Evolutionary conservation across 78 protist genomes (phyloP).

Genomic region (Andalucia godoyi): DNA sequence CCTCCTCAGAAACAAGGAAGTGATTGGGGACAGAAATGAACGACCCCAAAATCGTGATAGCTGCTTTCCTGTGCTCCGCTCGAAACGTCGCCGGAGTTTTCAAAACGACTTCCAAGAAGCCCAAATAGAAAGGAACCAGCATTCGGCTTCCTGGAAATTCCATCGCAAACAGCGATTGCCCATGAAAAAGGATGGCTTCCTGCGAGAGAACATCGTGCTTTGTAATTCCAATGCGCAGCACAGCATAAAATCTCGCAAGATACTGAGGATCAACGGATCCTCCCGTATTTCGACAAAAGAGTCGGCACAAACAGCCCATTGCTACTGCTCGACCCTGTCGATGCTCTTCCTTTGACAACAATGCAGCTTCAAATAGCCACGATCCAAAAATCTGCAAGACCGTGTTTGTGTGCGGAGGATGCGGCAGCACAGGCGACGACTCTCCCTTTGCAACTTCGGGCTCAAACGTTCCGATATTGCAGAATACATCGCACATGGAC

Average conservation of each 20-base stretch:
- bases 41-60: not conserved
- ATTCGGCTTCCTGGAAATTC: not conserved
- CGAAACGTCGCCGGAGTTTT: not conserved
- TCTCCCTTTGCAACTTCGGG: not conserved
- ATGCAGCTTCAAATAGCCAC: not conserved
- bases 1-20: no score
- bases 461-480: not conserved
- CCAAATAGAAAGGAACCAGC: not conserved
- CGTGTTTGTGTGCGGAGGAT: conserved; percentile 2
- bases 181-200: not conserved
- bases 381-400: not conserved
- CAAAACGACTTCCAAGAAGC: not conserved
- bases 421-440: not conserved
- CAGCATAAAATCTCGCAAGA: not conserved
- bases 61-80: not conserved
- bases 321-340: not conserved
- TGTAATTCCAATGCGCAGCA: not conserved
- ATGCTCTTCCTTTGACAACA: not conserved
- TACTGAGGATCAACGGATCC: not conserved
- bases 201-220: not conserved
- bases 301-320: not conserved
- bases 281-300: conserved; percentile 1
- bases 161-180: not conserved
- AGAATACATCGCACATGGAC: not conserved
- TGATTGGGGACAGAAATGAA: conserved; percentile 4